Evolutionary conservation across 108 stramenopile species (phyloP), one percentile per base, ranked within the genome.

Genomic region (Parmales sp.): DNA sequence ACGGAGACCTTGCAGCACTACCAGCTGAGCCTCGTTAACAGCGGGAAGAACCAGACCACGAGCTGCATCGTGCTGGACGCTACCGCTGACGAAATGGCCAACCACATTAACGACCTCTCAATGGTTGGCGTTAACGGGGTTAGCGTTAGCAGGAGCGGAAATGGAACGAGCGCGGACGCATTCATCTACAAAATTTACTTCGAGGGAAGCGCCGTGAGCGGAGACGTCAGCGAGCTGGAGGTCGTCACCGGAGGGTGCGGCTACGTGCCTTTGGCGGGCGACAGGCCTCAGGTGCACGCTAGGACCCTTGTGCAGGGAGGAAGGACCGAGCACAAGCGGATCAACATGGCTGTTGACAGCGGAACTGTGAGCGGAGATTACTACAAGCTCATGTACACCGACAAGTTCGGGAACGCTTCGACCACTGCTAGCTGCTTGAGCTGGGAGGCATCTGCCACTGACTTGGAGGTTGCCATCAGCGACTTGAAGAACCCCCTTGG

Each of bases 161-260:
- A 45, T 39, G 83, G 86, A 23, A 75, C 39, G 5, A 54, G 49
- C 63, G 82, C 78, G 26, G 70, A 82, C 64, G 80, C 87, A 43
- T 89, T 86, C 72, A 39, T 84, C n/a, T 89, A 80, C 72, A 73
- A 72, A 23, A 70, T 91, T 34, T 88, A 87, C 74, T 91, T 89
- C 48, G 51, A 68, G 51, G 86, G 87, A 7, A 72, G 50, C 18
- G 65, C 44, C 6, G 51, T 88, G 22, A 37, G 73, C 13, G 85
- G 88, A 36, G 81, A 91, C 65, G 77, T 91, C 3, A 69, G 69
- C 31, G 65, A 83, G 41, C 76, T 84, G 38, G 49, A 49, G 4
- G 74, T 71, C 36, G 67, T 38, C 31, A 16, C n/a, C 34, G 38
- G 68, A 23, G 38, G 5, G 16, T 67, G 39, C 66, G 39, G 31